A percentile compares a stretch with the other conserved stretches of the same genome.
Conservation (phyloP, 352 stramenopile species). For the Globisporangium solare region DNA sequence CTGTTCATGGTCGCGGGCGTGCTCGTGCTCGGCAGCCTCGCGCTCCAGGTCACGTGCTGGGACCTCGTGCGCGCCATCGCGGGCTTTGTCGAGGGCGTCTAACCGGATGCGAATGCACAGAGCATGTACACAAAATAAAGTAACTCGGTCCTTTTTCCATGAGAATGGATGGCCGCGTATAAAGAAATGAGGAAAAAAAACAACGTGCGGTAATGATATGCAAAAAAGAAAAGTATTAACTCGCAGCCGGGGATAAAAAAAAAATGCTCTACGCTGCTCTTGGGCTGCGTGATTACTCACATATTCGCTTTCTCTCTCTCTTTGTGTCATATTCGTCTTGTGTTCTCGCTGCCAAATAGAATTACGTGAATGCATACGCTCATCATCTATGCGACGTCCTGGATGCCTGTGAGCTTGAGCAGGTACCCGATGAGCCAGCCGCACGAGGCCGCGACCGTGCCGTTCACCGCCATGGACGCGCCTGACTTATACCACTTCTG, state of each 20-base stretch:
- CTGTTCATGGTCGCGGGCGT: slow-evolving; percentile 41
- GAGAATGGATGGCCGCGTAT: neutral
- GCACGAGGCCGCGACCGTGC: slow-evolving; percentile 59
- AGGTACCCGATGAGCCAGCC: slow-evolving; percentile 83
- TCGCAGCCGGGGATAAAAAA: neutral
- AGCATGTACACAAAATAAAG: neutral
- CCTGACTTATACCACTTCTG: slow-evolving; percentile 71
- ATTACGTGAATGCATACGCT: neutral
- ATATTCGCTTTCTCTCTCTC: neutral
- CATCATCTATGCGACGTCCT: slow-evolving; percentile 49
- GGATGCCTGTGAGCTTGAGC: slow-evolving; percentile 75
- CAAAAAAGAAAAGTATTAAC: slow-evolving; percentile 8
- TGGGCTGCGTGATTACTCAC: slow-evolving; percentile 3
- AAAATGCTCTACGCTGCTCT: neutral
- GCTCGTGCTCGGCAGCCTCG: slow-evolving; percentile 40
- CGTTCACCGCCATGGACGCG: slow-evolving; percentile 75
- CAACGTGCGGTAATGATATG: neutral
- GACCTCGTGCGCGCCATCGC: slow-evolving; percentile 62
- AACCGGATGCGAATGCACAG: neutral
- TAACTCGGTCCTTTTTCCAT: too few species aligned
- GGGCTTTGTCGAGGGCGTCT: slow-evolving; percentile 50
- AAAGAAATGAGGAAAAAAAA: neutral
- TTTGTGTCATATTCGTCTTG: slow-evolving; percentile 2
- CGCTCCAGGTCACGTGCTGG: slow-evolving; percentile 41
- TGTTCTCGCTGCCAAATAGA: neutral